These are phyloP conservation scores for Aureobasidium lini DNA, from an alignment of 2,329 filamentous ascomycete genomes.

Conservation along the genomic window DNA sequence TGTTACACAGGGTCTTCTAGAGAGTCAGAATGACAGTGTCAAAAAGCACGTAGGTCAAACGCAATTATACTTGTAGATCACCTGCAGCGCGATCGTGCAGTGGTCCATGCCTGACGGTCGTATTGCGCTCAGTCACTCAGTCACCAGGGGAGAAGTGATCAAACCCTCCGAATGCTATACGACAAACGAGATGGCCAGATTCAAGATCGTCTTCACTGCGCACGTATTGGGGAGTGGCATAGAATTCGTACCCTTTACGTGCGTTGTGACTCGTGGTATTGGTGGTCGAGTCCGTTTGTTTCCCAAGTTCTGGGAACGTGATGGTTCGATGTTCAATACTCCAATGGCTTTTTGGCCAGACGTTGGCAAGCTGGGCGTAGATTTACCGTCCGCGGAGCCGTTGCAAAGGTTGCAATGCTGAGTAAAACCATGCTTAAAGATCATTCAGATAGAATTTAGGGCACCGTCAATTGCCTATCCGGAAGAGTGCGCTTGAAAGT, in stretches of 20 bases:
- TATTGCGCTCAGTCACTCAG: background rate
- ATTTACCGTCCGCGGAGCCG: background rate
- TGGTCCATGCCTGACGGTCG: background rate
- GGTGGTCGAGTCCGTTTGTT: too few relatives aligned
- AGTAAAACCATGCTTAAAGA: background rate
- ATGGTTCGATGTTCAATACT: background rate
- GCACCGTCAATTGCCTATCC: background rate
- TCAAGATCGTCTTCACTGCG: background rate
- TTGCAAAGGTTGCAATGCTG: background rate
- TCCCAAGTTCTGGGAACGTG: too few relatives aligned
- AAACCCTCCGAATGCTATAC: background rate
- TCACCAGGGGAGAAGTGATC: background rate
- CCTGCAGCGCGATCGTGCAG: background rate
- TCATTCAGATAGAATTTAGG: background rate
- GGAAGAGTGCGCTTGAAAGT: background rate
- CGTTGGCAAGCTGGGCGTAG: background rate
- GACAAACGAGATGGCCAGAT: background rate
- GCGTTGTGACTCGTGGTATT: background rate
- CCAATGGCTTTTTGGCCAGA: background rate
- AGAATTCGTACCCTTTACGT: background rate
- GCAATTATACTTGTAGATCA: background rate
- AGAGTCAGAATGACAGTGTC: background rate
- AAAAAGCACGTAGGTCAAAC: background rate
- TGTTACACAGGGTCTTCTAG: background rate
- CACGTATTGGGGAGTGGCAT: background rate